Evolutionary conservation across 2,329 filamentous ascomycete genomes (phyloP), one percentile per base, ranked within the genome.

Genomic region (Lecanosticta acicola): DNA sequence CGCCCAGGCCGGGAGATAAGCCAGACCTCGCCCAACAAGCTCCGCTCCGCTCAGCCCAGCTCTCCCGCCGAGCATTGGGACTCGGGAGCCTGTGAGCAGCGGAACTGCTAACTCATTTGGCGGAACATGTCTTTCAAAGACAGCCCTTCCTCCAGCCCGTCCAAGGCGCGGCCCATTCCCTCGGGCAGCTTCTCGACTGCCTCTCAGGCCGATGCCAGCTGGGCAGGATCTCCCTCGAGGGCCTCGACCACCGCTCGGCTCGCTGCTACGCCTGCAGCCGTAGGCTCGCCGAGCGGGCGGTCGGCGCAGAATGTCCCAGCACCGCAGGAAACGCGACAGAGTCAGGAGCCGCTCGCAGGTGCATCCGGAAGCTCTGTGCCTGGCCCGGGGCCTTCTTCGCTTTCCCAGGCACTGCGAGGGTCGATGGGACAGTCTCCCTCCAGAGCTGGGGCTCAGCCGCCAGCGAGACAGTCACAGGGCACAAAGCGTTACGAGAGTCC

Each of bases 381-480:
- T 4, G 88, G 87, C 0, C 89, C 88, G 4, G 88, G 88, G 18
- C 80, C 89, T 39, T 96, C 91, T 19, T 90, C 89, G 50, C 78
- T 97, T 44, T 89, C 91, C 29, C 86, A 87, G 19, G 91, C 88
- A n/a, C 72, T 96, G 53, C 85, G 85, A 49, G 82, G 84, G 57
- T 85, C 83, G 9, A 71, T 85, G 32, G 84, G 83, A 51, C 78
- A 78, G 39, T 82, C 82, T 19, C 84, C 86, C 14, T 81, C 84
- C 32, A 77, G 81, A 37, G 80, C 84, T 55, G 84, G 83, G 39
- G 73, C 73, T 16, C 39, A 53, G 14, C 24, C 24, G 24, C 69
- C 73, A 13, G 63, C 69, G 57, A 70, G 80, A 46, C 66, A 80
- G 33, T 85, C 84, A 37, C 84, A 74, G 46, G 51, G 51, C 13